Percentiles rank a stretch among this genome's conserved stretches.
These are phyloP conservation scores for Avena atlantica DNA, from an alignment of 176 grass and related monocot genomes.

Conservation along the genomic window DNA sequence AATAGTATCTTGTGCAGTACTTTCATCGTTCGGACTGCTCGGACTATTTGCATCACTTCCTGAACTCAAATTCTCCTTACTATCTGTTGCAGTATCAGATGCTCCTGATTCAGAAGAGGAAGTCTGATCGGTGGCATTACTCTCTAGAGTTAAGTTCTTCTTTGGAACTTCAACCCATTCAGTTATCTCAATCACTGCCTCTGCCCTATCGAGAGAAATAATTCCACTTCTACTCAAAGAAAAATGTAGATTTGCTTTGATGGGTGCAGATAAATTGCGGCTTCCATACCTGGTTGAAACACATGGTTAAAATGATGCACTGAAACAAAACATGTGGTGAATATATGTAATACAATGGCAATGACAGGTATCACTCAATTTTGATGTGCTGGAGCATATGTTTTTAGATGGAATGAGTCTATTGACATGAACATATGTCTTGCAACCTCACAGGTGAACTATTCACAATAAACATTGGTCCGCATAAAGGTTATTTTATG, in stretches of 20 bases:
- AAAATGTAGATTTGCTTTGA: constrained; percentile 98
- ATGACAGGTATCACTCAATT: constrained; percentile 21
- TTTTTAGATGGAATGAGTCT: constrained; percentile 15
- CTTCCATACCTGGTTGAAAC: constrained; percentile 66
- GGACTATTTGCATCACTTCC: constrained; percentile 50
- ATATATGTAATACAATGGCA: neutral
- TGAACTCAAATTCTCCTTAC: constrained; percentile 52
- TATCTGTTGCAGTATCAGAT: constrained; percentile 56
- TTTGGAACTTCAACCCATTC: constrained; percentile 98
- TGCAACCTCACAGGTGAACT: constrained; percentile 8
- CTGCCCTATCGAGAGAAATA: constrained; percentile 89
- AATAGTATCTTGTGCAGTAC: constrained; percentile 60
- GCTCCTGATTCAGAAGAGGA: constrained; percentile 60
- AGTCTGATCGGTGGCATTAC: constrained; percentile 60
- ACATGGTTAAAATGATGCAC: constrained; percentile 33
- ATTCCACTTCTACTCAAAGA: constrained; percentile 97
- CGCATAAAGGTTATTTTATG: neutral
- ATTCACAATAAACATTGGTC: neutral
- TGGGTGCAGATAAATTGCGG: constrained; percentile 93
- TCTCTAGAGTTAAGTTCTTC: constrained; percentile 81
- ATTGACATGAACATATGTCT: constrained; percentile 20
- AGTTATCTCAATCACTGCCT: constrained; percentile 96
- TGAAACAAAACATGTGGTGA: constrained; percentile 28
- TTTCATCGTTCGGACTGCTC: constrained; percentile 50
- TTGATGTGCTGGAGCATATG: neutral